Percentiles rank a stretch among this genome's conserved stretches.
Conservation (phyloP, 345 rosid species). For the Mallotus nudiflorus region DNA sequence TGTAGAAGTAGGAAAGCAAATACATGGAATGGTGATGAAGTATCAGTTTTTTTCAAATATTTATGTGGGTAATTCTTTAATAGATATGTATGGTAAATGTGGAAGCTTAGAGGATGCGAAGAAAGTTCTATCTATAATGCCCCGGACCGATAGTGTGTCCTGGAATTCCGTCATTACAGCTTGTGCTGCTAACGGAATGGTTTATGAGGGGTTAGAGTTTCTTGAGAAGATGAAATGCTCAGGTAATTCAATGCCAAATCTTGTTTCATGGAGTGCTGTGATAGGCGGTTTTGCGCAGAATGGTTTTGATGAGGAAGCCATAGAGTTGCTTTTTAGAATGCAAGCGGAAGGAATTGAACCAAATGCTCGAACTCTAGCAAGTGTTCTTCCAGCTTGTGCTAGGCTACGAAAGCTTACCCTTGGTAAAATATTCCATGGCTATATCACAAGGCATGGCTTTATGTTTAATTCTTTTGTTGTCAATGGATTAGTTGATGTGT, state of each 20-base stretch:
- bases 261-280: conserved; percentile 65
- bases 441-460: conserved; percentile 47
- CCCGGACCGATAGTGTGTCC: conserved; percentile 24
- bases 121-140: conserved; percentile 17
- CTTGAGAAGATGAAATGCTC: conserved; percentile 38
- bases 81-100: conserved; percentile 34
- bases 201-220: conserved; percentile 33
- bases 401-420: conserved; percentile 44
- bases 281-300: conserved; percentile 60
- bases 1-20: conserved; percentile 21
- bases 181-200: conserved; percentile 29
- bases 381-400: conserved; percentile 70
- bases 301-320: conserved; percentile 41
- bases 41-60: conserved; percentile 17
- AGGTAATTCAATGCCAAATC: conserved; percentile 39
- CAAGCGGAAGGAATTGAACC: conserved; percentile 48
- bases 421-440: conserved; percentile 57
- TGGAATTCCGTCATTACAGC: conserved; percentile 34
- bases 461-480: conserved; percentile 47
- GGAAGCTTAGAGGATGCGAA: conserved; percentile 28
- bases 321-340: conserved; percentile 47
- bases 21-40: conserved; percentile 29
- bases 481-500: conserved; percentile 59
- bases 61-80: conserved; percentile 32
- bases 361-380: conserved; percentile 57